These are phyloP conservation scores for Colletotrichum musae DNA, from an alignment of 2,329 filamentous ascomycete genomes.

Conservation along the genomic window DNA sequence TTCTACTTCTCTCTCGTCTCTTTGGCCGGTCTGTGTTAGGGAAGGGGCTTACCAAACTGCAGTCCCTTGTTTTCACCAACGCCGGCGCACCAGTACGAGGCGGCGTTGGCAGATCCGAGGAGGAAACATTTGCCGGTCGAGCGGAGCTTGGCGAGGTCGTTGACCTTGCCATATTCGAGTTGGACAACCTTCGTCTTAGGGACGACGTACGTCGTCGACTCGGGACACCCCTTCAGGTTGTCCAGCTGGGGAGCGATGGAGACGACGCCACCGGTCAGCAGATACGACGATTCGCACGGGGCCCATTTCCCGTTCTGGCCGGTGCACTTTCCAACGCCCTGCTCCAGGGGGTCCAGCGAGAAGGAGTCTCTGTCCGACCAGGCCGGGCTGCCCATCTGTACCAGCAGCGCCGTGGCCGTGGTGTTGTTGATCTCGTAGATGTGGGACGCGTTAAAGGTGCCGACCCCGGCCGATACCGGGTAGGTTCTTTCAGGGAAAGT, in stretches of 20 bases:
- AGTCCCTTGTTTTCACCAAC: slow-evolving; percentile 11
- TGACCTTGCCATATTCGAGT: slow-evolving; percentile 28
- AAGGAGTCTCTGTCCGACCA: slow-evolving; percentile 37
- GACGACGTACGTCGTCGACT: slow-evolving; percentile 21
- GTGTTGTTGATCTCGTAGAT: slow-evolving; percentile 15
- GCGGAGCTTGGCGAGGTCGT: slow-evolving; percentile 11
- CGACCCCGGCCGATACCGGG: slow-evolving; percentile 28
- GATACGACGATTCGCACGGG: slow-evolving; percentile 31
- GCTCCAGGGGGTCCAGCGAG: slow-evolving; percentile 21
- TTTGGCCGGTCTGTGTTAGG: background rate
- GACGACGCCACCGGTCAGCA: slow-evolving; percentile 27
- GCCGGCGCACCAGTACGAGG: slow-evolving; percentile 35
- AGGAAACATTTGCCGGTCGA: slow-evolving; percentile 23
- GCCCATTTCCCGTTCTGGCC: slow-evolving; percentile 12
- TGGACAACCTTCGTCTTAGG: slow-evolving; percentile 23
- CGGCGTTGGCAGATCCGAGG: slow-evolving; percentile 21
- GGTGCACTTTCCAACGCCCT: slow-evolving; percentile 5
- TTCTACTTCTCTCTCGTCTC: background rate
- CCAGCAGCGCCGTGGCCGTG: slow-evolving; percentile 25
- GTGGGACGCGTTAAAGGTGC: slow-evolving; percentile 31
- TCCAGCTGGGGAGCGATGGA: slow-evolving; percentile 28
- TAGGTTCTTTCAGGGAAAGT: slow-evolving; percentile 37
- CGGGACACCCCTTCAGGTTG: slow-evolving; percentile 11
- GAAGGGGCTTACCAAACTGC: slow-evolving; percentile 20
- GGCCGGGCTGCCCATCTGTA: slow-evolving; percentile 35